Base-by-base conservation (phyloP, 495 filamentous ascomycete genomes). In the Neurospora africana region DNA sequence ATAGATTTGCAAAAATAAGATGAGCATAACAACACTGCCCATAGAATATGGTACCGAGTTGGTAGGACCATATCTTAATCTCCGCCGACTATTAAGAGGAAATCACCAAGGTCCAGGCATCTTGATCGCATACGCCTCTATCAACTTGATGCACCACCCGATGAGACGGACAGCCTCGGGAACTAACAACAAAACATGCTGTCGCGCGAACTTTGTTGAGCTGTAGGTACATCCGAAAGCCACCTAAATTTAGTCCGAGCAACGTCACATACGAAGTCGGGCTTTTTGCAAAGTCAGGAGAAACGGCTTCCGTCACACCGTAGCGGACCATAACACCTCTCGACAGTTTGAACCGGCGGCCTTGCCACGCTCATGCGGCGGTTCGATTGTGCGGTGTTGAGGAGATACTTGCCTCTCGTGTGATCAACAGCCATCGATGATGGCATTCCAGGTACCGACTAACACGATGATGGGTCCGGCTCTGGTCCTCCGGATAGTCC, bases 231-330 rank as follows among this genome's bases (percentile, higher is more conserved):
- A 68, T 40, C 53, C 53, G 53, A 30, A 17, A 33, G 27, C 53
- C 37, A 68, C 72, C 75, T 77, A 78, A 78, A 73, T 79, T 75
- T 78, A 79, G 77, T 69, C 72, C 70, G 69, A 76, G 76, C 77
- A 79, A 76, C 77, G 77, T 79, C 76, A 78, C 74, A 75, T 69
- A 47, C 37, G 39, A 41, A 39, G 8, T 73, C 68, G 68, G 72
- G 38, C 43, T 67, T 69, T 68, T 68, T 39, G 74, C 53, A 39
- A 43, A 71, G 73, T 69, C 33, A 69, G 39, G 40, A 71, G 37
- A 53, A 69, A 69, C 47, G 13, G 53, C 27, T 61, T 19, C 53
- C 53, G 53, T 61, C 27, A 6, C 53, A 61, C 39, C 30, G 38
- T 47, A 68, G 19, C 36, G 30, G 13, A 5, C 19, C n/a, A 37